Percentiles rank a stretch among this genome's conserved stretches.
Evolutionary conservation across 2,329 filamentous ascomycete species (phyloP).

Genomic region (Dendrostoma leiphaemia): DNA sequence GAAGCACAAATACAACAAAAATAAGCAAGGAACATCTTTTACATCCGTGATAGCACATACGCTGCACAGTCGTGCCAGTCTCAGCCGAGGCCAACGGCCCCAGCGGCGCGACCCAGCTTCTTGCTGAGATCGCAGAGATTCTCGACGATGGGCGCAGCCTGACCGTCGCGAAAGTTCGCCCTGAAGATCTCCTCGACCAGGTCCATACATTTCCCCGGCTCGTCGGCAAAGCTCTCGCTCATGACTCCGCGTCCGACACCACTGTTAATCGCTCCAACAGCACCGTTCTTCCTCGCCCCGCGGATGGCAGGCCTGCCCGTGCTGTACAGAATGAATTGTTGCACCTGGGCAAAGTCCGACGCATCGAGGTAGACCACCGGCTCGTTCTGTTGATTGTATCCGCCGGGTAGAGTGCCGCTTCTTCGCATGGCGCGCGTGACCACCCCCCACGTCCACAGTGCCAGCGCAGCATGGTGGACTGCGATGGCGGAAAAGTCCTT

Average conservation of each 20-base stretch:
- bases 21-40: background rate
- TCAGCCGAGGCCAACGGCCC: slow-evolving; percentile 31
- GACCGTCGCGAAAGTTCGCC: slow-evolving; percentile 45
- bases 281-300: slow-evolving; percentile 28
- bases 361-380: slow-evolving; percentile 55
- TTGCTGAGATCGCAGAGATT: slow-evolving; percentile 64
- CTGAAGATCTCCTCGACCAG: slow-evolving; percentile 55
- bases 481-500: slow-evolving; percentile 67
- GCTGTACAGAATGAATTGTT: slow-evolving; percentile 56
- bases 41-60: background rate
- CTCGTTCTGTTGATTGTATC: slow-evolving; percentile 31
- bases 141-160: slow-evolving; percentile 62
- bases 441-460: slow-evolving; percentile 69
- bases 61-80: background rate
- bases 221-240: slow-evolving; percentile 44
- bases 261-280: background rate
- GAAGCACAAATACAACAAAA: background rate
- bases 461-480: slow-evolving; percentile 66
- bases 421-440: slow-evolving; percentile 40
- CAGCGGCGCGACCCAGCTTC: slow-evolving; percentile 54
- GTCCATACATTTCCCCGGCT: slow-evolving; percentile 59
- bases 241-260: slow-evolving; percentile 7
- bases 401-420: slow-evolving; percentile 27
- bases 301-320: slow-evolving; percentile 53
- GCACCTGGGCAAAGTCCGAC: slow-evolving; percentile 48